Percentiles rank a stretch among this genome's conserved stretches.
These are phyloP conservation scores for Exobasidium rhododendri DNA, from an alignment of 1,284 basidiomycete genomes.

Conservation along the genomic window DNA sequence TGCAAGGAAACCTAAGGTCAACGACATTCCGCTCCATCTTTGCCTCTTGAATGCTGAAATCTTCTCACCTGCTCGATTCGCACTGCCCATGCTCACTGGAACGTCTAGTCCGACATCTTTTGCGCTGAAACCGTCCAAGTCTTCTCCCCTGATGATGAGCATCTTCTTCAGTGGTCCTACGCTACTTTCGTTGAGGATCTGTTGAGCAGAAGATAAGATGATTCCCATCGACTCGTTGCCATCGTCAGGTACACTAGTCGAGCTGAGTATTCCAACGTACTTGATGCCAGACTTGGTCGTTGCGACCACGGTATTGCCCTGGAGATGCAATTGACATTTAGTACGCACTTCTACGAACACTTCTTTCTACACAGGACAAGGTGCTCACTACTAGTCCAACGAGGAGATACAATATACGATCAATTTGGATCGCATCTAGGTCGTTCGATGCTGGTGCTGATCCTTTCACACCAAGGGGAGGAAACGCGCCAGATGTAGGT, in stretches of 20 bases:
- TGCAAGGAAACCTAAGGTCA: background rate
- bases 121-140: constrained; percentile 36
- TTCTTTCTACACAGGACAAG: too few species aligned
- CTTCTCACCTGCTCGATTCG: background rate
- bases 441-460: background rate
- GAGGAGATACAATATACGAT: constrained; percentile 38
- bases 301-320: constrained; percentile 40
- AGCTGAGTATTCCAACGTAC: constrained; percentile 43
- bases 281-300: constrained; percentile 33
- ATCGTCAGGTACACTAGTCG: constrained; percentile 24
- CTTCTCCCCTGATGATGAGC: constrained; percentile 36
- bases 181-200: constrained; percentile 25
- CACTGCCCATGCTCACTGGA: constrained; percentile 28
- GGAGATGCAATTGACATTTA: background rate
- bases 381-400: constrained; percentile 26
- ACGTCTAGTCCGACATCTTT: constrained; percentile 36
- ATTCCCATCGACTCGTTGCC: constrained; percentile 23
- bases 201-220: constrained; percentile 37
- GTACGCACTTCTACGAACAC: too few species aligned
- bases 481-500: background rate
- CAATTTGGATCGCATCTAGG: constrained; percentile 21
- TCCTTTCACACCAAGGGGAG: constrained; percentile 1
- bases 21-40: too few species aligned
- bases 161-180: constrained; percentile 33
- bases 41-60: background rate